Evolutionary conservation across 164 flowering plant genomes (phyloP), one percentile per base, ranked within the genome.

Genomic region (Nymphaea thermarum): DNA sequence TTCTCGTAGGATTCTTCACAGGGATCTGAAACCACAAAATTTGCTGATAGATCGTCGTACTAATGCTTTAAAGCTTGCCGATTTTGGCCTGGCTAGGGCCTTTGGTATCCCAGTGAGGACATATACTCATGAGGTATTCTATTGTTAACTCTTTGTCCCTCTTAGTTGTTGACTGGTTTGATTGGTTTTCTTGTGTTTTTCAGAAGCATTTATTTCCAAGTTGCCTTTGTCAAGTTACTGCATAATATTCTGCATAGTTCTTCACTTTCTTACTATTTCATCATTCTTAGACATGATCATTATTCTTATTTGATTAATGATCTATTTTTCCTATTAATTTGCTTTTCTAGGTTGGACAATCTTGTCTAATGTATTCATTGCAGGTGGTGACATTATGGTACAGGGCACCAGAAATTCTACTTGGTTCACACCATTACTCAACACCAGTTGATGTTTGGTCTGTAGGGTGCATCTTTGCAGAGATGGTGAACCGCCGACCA

Each of bases 311-410:
- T 25, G 36, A 25, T 25, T 25, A 25, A 25, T 25, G 36, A 25
- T 25, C 36, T 25, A 25, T 25, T 1, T 25, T 25, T 25, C 36
- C 36, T 25, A 25, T 25, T 25, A 25, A 25, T 25, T 25, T 25
- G 36, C 36, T 25, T 25, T 25, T 25, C 36, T 25, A 25, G 36
- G 36, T 25, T 25, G 36, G 36, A 25, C 36, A 25, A 25, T 25
- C 36, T 25, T 25, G 36, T 36, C 42, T 61, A n/a, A 61, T 61
- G 44, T 3, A 43, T 11, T 41, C 16, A 64, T 47, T 79, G 47
- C 79, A 91, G 97, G 97, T 91, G 73, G 97, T 91, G 62, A 89
- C 98, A 14, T 76, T 91, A n/a, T 91, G 98, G 96, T 91, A 91
- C 73, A 82, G 98, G 79, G 98, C 98, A 60, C 98, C 98, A 42